phyloP scores from a whole-genome alignment of 495 filamentous ascomycete species.

The Penicillium paradoxum region DNA sequence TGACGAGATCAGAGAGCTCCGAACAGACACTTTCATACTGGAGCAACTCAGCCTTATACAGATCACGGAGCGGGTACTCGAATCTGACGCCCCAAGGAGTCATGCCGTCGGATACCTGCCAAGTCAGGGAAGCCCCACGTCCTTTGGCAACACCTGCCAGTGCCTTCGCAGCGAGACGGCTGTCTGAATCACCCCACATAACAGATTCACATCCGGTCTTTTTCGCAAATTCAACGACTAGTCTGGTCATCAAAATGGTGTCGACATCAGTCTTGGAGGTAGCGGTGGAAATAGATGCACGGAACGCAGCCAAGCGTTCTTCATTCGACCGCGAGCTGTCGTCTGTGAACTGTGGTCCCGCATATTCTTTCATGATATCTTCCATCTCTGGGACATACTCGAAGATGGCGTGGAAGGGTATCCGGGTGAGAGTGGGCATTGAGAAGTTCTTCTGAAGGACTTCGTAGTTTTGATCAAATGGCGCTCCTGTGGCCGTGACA shows the following conservation, averaged over 20 bases:
- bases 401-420: slow-evolving; percentile 57
- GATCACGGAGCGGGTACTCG: slow-evolving; percentile 73
- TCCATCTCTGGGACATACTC: slow-evolving; percentile 32
- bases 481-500: slow-evolving; percentile 23
- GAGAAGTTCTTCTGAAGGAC: slow-evolving; percentile 51
- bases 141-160: slow-evolving; percentile 88
- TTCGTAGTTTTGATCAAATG: slow-evolving; percentile 30
- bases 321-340: slow-evolving; percentile 28
- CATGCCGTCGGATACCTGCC: slow-evolving; percentile 70
- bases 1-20: slow-evolving; percentile 48
- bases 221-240: slow-evolving; percentile 62
- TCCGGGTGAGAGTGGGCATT: slow-evolving; percentile 47
- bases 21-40: slow-evolving; percentile 54
- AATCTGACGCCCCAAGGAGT: slow-evolving; percentile 55
- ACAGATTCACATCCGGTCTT: slow-evolving; percentile 58
- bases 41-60: slow-evolving; percentile 72
- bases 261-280: slow-evolving; percentile 74
- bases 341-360: slow-evolving; percentile 24
- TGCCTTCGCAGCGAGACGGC: slow-evolving; percentile 77
- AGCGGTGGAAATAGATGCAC: slow-evolving; percentile 57
- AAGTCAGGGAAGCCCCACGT: slow-evolving; percentile 74
- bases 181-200: slow-evolving; percentile 82
- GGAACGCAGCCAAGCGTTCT: slow-evolving; percentile 47
- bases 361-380: slow-evolving; percentile 25
- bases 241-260: slow-evolving; percentile 59